Conservation (phyloP, 1,139 yeast species). For the Candida smagusa region DNA sequence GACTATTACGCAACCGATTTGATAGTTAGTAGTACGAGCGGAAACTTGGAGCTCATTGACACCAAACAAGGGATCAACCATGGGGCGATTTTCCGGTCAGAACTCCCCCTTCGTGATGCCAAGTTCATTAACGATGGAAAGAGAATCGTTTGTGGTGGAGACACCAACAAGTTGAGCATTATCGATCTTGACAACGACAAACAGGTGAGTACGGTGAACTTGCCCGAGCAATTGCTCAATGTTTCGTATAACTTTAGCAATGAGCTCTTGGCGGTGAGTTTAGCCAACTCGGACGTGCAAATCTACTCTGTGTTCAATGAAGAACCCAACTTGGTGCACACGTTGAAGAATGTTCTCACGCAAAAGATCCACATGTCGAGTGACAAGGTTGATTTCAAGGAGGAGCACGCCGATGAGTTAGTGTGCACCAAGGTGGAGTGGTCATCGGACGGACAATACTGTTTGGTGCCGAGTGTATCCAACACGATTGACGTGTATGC, state of each 20-base stretch:
- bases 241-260: constrained; percentile 62
- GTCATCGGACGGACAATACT: constrained; percentile 50
- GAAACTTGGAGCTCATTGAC: constrained; percentile 32
- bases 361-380: constrained; percentile 32
- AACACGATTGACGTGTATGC: constrained; percentile 35
- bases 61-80: constrained; percentile 17
- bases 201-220: constrained; percentile 29
- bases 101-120: constrained; percentile 66
- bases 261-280: constrained; percentile 58
- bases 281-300: constrained; percentile 64
- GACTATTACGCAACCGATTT: constrained; percentile 20
- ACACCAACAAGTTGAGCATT: constrained; percentile 60
- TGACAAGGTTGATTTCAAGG: constrained; percentile 34
- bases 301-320: constrained; percentile 59
- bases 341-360: constrained; percentile 40
- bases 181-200: constrained; percentile 46
- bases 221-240: constrained; percentile 56
- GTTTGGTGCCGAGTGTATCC: constrained; percentile 54
- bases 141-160: constrained; percentile 72
- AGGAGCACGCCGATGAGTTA: constrained; percentile 40
- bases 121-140: constrained; percentile 69
- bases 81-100: constrained; percentile 37
- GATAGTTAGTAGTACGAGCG: constrained; percentile 32
- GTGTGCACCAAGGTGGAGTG: constrained; percentile 32
- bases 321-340: constrained; percentile 33